Evolutionary conservation across 108 stramenopile genomes (phyloP).

Genomic region (Nannochloropsis gaditana): DNA sequence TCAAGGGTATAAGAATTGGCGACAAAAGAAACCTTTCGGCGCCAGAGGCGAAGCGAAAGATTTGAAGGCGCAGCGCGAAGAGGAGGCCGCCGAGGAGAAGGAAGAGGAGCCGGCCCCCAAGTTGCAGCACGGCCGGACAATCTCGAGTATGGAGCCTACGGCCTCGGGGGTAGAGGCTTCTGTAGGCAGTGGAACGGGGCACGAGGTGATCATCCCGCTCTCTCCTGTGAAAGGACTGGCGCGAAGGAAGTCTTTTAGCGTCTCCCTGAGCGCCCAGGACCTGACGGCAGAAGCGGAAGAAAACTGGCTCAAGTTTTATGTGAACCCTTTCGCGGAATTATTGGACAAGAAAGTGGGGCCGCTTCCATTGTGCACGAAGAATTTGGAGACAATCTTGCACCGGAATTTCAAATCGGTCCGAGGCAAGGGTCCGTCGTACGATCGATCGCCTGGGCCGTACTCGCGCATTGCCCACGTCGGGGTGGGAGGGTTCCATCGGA

Average conservation of each 20-base stretch:
- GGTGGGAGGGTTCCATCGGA: constrained; percentile 60
- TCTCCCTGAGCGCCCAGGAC: neutral
- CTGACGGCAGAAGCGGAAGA: constrained; percentile 29
- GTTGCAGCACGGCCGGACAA: neutral
- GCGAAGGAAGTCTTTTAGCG: neutral
- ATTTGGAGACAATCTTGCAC: neutral
- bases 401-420: neutral
- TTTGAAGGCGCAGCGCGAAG: constrained; percentile 31
- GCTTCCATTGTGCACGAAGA: neutral
- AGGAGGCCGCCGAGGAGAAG: constrained; percentile 33
- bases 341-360: neutral
- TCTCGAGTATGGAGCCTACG: neutral
- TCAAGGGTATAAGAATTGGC: constrained; percentile 48
- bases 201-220: neutral
- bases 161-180: neutral
- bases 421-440: neutral
- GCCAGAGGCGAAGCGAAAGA: constrained; percentile 43
- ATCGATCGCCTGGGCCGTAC: neutral
- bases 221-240: neutral
- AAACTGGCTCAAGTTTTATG: constrained; percentile 50
- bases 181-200: neutral
- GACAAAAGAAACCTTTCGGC: constrained; percentile 43
- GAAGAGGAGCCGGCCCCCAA: neutral
- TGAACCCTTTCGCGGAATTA: constrained; percentile 28
- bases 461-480: constrained; percentile 55